Evolutionary conservation across 495 filamentous ascomycete genomes (phyloP), one percentile per base, ranked within the genome.

Genomic region (Bathelium albidoporum): DNA sequence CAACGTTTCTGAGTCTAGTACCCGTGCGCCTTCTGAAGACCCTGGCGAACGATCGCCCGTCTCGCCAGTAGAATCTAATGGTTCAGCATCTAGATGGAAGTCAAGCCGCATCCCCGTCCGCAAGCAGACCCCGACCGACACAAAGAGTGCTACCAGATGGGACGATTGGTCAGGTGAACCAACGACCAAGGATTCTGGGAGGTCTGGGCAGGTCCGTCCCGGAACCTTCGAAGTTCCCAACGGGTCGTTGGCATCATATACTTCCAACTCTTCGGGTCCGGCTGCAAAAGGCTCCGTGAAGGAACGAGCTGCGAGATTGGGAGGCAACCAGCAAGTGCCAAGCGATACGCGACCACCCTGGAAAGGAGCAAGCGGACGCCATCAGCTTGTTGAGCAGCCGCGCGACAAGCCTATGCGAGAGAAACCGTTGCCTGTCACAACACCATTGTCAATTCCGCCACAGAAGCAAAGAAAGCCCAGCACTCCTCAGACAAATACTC

Each of bases 281-380:
- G 31, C 29, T 53, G 32, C 26, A 31, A 45, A 31, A 45, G 39
- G 9, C 16, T 32, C 49, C 1, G 24, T 55, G 2, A 55, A 55
- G 24, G 49, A 55, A 29, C 49, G 49, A 55, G 24, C 49, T 26
- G 49, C 49, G 7, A 55, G 24, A 29, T 29, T 55, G 20, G 49
- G 49, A 11, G 22, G 12, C 49, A 55, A 55, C 16, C 24, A 26
- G 43, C 68, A 66, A 62, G 53, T 69, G 32, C 73, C 74, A 60
- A 76, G 79, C 59, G 78, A 78, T 53, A 28, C 49, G 49, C 20
- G 49, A 26, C 49, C 49, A 2, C 49, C 43, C 4, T 83, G 81
- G 81, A 81, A 75, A 58, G 77, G 81, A 36, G 73, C 78, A 31
- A 80, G 75, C 66, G 80, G 80, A 58, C 79, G 80, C 29, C 66